Evolutionary conservation across 257 asterid species (phyloP), one percentile per base, ranked within the genome.

Genomic region (Solanum etuberosum): DNA sequence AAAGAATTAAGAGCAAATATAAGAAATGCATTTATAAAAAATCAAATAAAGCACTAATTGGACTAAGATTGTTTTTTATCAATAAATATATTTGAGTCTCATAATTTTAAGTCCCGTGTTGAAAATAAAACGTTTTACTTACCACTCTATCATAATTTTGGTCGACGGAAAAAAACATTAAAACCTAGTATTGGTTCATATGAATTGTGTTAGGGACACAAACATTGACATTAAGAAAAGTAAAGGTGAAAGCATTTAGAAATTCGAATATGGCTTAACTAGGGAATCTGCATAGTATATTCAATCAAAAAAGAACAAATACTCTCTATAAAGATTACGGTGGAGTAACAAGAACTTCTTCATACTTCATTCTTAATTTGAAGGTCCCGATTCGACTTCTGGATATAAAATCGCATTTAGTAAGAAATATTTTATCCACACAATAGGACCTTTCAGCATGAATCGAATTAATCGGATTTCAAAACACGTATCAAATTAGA

Each of bases 341-440:
- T 25, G 1, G 9, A 65, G 10, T 12, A 13, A 25, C 6, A 65
- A 65, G 0, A 10, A 63, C 3, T 65, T 65, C 14, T 25, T 25
- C 4, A 8, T 23, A 25, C 12, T 65, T 25, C 0, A 25, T 25
- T 13, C 2, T 13, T 67, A n/a, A 63, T 9, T 63, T 25, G 11
- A 10, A 11, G 0, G 15, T n/a, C 0, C 0, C 0, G 0, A 5
- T 63, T 63, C 0, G 1, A 63, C 0, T 7, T n/a, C 0, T 63
- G 0, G 0, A n/a, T 10, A 1, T 63, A 5, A n/a, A 63, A 5
- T 63, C 0, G 0, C 3, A 3, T 63, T 63, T 57, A 7, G 2
- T 57, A 21, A 57, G 0, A 57, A 54, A 16, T 6, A 23, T 21
- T 63, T n/a, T 63, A 63, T 0, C 4, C 1, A 0, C 1, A n/a